These are phyloP conservation scores for Adenanthera pavonina DNA, from an alignment of 306 rosid genomes.

Conservation along the genomic window DNA sequence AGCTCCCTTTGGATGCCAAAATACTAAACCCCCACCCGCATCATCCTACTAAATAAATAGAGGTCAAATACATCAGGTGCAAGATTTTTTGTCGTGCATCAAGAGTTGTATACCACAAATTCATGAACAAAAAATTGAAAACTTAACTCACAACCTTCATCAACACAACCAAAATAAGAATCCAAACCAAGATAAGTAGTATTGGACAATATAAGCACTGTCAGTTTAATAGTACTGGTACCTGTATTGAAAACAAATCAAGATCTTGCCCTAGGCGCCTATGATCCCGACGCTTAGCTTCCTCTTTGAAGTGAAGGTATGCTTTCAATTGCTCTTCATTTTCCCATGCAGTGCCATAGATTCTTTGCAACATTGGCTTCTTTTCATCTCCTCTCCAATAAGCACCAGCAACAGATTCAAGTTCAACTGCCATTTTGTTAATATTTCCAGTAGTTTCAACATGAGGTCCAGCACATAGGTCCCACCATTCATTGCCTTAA, in stretches of 20 bases:
- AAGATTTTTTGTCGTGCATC: slow-evolving; percentile 34
- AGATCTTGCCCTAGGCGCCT: slow-evolving; percentile 96
- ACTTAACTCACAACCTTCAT: not conserved
- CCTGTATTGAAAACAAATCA: slow-evolving; percentile 97
- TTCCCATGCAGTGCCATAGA: slow-evolving; percentile 99
- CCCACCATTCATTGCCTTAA: slow-evolving; percentile 96
- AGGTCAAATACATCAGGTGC: slow-evolving; percentile 37
- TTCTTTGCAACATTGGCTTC: slow-evolving; percentile 93
- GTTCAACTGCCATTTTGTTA: slow-evolving; percentile 88
- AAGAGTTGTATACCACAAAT: slow-evolving; percentile 24
- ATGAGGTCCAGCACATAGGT: slow-evolving; percentile 99
- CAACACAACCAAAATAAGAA: slow-evolving; percentile 30
- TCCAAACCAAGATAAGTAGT: slow-evolving; percentile 22
- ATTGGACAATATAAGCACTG: slow-evolving; percentile 18
- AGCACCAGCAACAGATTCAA: slow-evolving; percentile 98
- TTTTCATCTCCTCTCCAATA: slow-evolving; percentile 99
- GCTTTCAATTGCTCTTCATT: slow-evolving; percentile 87
- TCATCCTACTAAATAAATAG: slow-evolving; percentile 66
- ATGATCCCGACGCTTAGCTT: slow-evolving; percentile 97
- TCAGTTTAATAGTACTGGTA: slow-evolving; percentile 44
- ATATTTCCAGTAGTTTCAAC: slow-evolving; percentile 92
- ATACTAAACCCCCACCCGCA: slow-evolving; percentile 98
- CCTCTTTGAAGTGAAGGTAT: slow-evolving; percentile 90
- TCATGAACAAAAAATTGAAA: slow-evolving; percentile 28
- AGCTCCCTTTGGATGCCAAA: slow-evolving; percentile 99